Conservation (phyloP, 768 basidiomycete genomes). For the Termitomyces sp. region DNA sequence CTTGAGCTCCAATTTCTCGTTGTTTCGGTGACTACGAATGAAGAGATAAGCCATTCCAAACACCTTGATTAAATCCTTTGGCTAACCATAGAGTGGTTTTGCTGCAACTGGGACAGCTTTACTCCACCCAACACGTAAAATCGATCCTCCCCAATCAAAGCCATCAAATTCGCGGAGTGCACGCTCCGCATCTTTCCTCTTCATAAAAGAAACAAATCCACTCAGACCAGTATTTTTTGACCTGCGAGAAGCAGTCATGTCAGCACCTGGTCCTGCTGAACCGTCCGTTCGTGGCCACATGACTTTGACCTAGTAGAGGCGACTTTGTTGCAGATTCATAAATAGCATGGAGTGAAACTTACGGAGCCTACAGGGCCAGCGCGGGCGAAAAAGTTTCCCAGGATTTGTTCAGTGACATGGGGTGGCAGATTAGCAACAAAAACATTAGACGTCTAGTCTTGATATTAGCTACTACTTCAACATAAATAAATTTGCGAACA, state of each 20-base stretch:
- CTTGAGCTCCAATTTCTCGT: slow-evolving; percentile 14
- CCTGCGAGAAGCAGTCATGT: slow-evolving; percentile 69
- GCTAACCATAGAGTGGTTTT: slow-evolving; percentile 75
- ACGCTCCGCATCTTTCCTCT: slow-evolving; percentile 81
- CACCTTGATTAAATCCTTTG: neutral
- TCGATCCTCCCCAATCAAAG: slow-evolving; percentile 88
- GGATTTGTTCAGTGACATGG: slow-evolving; percentile 76
- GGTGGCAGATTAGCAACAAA: slow-evolving; percentile 93
- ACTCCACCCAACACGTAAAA: slow-evolving; percentile 92
- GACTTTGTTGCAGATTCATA: neutral
- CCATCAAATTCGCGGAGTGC: slow-evolving; percentile 91
- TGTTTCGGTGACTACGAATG: slow-evolving; percentile 12
- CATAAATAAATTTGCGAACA: slow-evolving; percentile 9
- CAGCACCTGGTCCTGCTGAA: slow-evolving; percentile 59
- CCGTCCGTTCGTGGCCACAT: slow-evolving; percentile 97
- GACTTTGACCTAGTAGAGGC: slow-evolving; percentile 70
- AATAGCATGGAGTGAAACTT: slow-evolving; percentile 14
- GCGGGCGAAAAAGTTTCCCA: slow-evolving; percentile 90
- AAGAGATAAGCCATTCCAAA: neutral
- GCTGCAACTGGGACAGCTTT: slow-evolving; percentile 88
- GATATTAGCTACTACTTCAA: neutral
- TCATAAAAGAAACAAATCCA: slow-evolving; percentile 98
- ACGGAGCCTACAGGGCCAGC: slow-evolving; percentile 92
- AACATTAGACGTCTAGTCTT: slow-evolving; percentile 79
- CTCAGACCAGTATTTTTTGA: slow-evolving; percentile 75